Conservation (phyloP, 495 filamentous ascomycete species). For the Aspergillus affinis region DNA sequence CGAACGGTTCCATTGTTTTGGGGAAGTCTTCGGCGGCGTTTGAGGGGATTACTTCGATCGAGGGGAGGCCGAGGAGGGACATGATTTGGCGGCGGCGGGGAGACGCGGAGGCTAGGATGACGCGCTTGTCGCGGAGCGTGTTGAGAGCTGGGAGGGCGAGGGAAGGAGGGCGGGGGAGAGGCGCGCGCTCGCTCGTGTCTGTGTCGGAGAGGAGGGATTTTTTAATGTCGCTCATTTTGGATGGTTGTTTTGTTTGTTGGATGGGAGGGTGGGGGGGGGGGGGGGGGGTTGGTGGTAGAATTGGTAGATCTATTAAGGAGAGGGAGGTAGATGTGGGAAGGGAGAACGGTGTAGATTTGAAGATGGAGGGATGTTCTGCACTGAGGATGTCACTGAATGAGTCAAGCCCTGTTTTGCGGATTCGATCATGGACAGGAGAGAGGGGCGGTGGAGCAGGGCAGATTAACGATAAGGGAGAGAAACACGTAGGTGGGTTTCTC, state of each 20-base stretch:
- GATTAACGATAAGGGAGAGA: conserved; percentile 6
- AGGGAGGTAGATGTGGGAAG: no score
- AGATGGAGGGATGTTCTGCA: no score
- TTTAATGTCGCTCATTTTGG: conserved; percentile 38
- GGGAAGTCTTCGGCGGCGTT: conserved; percentile 76
- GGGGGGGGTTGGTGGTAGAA: background rate
- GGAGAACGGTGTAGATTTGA: no score
- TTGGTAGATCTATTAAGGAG: background rate
- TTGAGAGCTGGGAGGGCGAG: conserved; percentile 77
- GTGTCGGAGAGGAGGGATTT: conserved; percentile 27
- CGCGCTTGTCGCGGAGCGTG: conserved; percentile 66
- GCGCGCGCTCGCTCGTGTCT: conserved; percentile 30
- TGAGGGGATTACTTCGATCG: conserved; percentile 82
- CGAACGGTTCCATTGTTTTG: conserved; percentile 77
- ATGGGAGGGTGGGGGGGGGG: background rate
- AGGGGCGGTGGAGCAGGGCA: conserved; percentile 15
- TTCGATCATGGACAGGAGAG: background rate
- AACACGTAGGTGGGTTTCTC: background rate
- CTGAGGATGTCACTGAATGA: background rate
- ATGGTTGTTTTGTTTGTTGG: conserved; percentile 5
- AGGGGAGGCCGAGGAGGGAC: conserved; percentile 64
- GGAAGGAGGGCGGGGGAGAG: conserved; percentile 56
- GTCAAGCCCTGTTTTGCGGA: conserved; percentile 2
- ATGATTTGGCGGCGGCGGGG: conserved; percentile 82
- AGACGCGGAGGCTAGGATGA: conserved; percentile 85